phyloP scores from a whole-genome alignment of 768 basidiomycete species.

The Fomitopsis serialis region DNA sequence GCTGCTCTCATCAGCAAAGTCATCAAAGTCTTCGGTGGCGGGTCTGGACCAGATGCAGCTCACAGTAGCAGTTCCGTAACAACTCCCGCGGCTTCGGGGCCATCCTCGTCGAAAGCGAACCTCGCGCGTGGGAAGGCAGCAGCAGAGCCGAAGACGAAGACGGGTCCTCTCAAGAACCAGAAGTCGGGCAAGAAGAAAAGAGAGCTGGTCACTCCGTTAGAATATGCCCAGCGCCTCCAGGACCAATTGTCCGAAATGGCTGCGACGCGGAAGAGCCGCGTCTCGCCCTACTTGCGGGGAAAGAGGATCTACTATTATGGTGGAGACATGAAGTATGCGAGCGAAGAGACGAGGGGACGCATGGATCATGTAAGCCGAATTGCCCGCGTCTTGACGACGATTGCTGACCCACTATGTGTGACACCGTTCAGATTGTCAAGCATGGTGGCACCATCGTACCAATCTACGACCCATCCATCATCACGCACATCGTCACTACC shows the following conservation, averaged over 20 bases:
- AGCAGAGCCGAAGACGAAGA: too few species aligned
- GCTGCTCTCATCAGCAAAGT: background rate
- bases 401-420: background rate
- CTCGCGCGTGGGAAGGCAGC: background rate
- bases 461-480: constrained; percentile 44
- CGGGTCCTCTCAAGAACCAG: constrained; percentile 16
- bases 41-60: too few species aligned
- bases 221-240: constrained; percentile 48
- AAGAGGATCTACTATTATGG: constrained; percentile 55
- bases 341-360: constrained; percentile 43
- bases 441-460: constrained; percentile 60
- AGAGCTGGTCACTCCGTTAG: constrained; percentile 36
- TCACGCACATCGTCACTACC: constrained; percentile 65
- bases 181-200: constrained; percentile 35
- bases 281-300: constrained; percentile 38
- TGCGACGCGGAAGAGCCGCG: constrained; percentile 4
- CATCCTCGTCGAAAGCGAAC: background rate
- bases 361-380: constrained; percentile 53
- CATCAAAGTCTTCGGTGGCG: background rate
- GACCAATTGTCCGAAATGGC: constrained; percentile 21
- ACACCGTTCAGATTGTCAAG: constrained; percentile 45
- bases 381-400: background rate
- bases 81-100: too few species aligned
- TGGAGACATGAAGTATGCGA: constrained; percentile 51
- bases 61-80: too few species aligned